Percentiles rank a stretch among this genome's conserved stretches.
phyloP scores from a whole-genome alignment of 169 alveolate genomes.

The Eimeria falciformis region DNA sequence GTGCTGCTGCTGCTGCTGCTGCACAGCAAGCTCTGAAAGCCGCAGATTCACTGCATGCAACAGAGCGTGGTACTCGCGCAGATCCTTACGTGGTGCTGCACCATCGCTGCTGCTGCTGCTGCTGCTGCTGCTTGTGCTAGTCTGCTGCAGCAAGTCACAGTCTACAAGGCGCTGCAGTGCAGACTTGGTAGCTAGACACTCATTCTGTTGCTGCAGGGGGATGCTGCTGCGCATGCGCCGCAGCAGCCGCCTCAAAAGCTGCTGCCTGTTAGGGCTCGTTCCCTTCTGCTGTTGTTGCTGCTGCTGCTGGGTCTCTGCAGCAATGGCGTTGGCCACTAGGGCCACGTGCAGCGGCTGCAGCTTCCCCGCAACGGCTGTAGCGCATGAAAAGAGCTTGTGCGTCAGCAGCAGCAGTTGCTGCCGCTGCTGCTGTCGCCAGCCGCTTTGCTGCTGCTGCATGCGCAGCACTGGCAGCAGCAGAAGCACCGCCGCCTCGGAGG shows the following conservation, averaged over 20 bases:
- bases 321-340: conserved; percentile 14
- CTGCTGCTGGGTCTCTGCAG: conserved; percentile 55
- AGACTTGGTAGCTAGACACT: conserved; percentile 39
- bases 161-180: conserved; percentile 36
- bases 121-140: conserved; percentile 17
- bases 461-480: background rate
- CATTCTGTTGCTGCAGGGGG: conserved; percentile 26
- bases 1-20: conserved; percentile 50
- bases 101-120: conserved; percentile 31
- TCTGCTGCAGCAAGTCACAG: conserved; percentile 41
- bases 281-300: conserved; percentile 43
- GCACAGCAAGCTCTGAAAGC: conserved; percentile 28
- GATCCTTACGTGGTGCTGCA: background rate
- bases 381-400: conserved; percentile 24
- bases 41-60: conserved; percentile 55
- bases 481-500: background rate
- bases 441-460: conserved; percentile 17
- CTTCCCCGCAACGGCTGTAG: conserved; percentile 9
- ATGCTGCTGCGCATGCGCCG: conserved; percentile 56
- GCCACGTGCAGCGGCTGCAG: conserved; percentile 46
- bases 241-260: conserved; percentile 54
- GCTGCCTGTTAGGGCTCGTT: conserved; percentile 22
- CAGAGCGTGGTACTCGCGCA: conserved; percentile 28
- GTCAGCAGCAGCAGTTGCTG: conserved; percentile 50
- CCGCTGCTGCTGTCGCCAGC: conserved; percentile 27